A percentile compares a stretch with the other conserved stretches of the same genome.
These are phyloP conservation scores for Tephrocybe sp. DNA, from an alignment of 768 basidiomycete genomes.

Conservation along the genomic window DNA sequence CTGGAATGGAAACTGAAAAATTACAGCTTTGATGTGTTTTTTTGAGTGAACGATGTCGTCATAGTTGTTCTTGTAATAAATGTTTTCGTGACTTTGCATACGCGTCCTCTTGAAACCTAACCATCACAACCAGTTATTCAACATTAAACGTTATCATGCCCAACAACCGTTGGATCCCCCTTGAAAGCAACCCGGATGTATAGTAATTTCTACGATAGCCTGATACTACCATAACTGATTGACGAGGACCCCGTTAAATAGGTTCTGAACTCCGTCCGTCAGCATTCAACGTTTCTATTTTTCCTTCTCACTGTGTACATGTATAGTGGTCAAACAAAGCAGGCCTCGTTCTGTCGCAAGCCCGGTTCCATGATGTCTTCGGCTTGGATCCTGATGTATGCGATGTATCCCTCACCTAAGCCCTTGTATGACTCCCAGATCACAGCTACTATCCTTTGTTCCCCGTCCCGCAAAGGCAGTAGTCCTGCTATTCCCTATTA, in stretches of 20 bases:
- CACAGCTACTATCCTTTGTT: slow-evolving; percentile 70
- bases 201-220: not conserved
- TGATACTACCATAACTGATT: slow-evolving; percentile 2
- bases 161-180: slow-evolving; percentile 64
- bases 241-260: slow-evolving; percentile 16
- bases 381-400: slow-evolving; percentile 70
- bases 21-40: too few species aligned
- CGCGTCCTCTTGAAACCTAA: slow-evolving; percentile 1
- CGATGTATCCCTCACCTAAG: not conserved
- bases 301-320: not conserved
- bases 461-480: slow-evolving; percentile 80
- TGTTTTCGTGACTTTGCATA: slow-evolving; percentile 4
- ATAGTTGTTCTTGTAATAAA: not conserved
- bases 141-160: slow-evolving; percentile 4
- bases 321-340: slow-evolving; percentile 69
- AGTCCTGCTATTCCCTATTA: slow-evolving; percentile 80
- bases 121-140: not conserved
- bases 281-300: not conserved
- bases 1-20: slow-evolving; percentile 18
- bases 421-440: too few species aligned
- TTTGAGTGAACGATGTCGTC: not conserved
- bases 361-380: slow-evolving; percentile 68
- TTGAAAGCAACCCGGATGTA: slow-evolving; percentile 70
- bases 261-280: slow-evolving; percentile 49
- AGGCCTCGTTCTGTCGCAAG: slow-evolving; percentile 51